phyloP scores from a whole-genome alignment of 2,329 filamentous ascomycete genomes.

The Ophiostoma ulmi region DNA sequence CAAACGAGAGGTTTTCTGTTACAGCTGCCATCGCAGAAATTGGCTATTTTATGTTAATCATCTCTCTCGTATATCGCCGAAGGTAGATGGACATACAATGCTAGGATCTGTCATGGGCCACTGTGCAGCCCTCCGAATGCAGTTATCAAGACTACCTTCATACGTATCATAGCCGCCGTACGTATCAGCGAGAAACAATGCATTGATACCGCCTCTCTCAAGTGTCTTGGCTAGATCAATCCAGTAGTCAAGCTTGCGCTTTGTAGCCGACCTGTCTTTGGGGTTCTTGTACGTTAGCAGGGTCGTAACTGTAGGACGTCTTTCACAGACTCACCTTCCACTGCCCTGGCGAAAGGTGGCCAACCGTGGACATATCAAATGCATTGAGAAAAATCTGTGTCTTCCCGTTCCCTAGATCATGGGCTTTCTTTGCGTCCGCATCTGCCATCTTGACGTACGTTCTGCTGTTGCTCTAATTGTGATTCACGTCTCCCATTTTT shows the following conservation, averaged over 20 bases:
- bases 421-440: neutral
- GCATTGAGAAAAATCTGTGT: constrained; percentile 20
- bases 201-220: constrained; percentile 24
- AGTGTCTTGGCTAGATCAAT: constrained; percentile 24
- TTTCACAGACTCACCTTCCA: constrained; percentile 14
- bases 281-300: constrained; percentile 26
- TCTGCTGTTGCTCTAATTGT: neutral
- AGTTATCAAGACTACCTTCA: constrained; percentile 54
- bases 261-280: constrained; percentile 19
- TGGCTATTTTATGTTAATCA: constrained; percentile 17
- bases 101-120: constrained; percentile 62
- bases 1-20: constrained; percentile 27
- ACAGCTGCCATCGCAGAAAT: constrained; percentile 28
- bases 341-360: constrained; percentile 17
- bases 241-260: constrained; percentile 25
- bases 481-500: too few relatives aligned
- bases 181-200: constrained; percentile 51
- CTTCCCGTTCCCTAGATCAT: constrained; percentile 19
- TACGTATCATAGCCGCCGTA: constrained; percentile 62
- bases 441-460: constrained; percentile 9
- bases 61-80: too few relatives aligned
- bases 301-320: neutral
- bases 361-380: constrained; percentile 20
- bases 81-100: constrained; percentile 37
- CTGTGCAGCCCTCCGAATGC: constrained; percentile 57